phyloP scores from a whole-genome alignment of 768 basidiomycete species.

The Clavulina sp. region DNA sequence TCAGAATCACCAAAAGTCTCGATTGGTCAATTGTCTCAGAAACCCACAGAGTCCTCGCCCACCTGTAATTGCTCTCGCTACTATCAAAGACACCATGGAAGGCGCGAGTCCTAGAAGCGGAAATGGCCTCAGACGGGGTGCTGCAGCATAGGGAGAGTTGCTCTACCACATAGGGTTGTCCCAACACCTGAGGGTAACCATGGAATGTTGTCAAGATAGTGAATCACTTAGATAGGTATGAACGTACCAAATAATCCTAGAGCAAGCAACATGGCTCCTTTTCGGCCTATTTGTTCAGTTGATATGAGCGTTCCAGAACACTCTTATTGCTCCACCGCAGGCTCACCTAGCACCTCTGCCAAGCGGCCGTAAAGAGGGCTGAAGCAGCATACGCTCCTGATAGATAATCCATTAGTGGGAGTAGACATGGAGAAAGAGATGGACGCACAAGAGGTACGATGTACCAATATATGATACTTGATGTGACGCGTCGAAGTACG shows the following conservation, averaged over 20 bases:
- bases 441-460: conserved; percentile 57
- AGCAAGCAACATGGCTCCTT: conserved; percentile 77
- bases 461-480: conserved; percentile 77
- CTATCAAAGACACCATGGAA: conserved; percentile 67
- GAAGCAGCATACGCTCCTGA: conserved; percentile 49
- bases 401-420: neutral
- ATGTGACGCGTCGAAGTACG: conserved; percentile 52
- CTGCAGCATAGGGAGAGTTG: too few species aligned
- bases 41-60: too few species aligned
- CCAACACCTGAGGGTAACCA: conserved; percentile 28
- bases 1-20: too few species aligned
- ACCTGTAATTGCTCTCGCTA: conserved; percentile 65
- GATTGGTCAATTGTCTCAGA: too few species aligned
- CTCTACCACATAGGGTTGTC: conserved; percentile 74
- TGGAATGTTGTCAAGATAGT: conserved; percentile 12
- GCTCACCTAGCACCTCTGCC: conserved; percentile 56
- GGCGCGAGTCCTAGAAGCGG: conserved; percentile 71
- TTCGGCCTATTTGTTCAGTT: conserved; percentile 30
- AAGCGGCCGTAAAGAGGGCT: conserved; percentile 81
- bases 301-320: conserved; percentile 13
- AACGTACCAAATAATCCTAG: conserved; percentile 60
- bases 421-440: neutral
- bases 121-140: too few species aligned
- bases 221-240: conserved; percentile 11
- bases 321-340: conserved; percentile 10